Base-by-base conservation (phyloP, 495 filamentous ascomycete genomes). In the Oleoguttula mirabilis region DNA sequence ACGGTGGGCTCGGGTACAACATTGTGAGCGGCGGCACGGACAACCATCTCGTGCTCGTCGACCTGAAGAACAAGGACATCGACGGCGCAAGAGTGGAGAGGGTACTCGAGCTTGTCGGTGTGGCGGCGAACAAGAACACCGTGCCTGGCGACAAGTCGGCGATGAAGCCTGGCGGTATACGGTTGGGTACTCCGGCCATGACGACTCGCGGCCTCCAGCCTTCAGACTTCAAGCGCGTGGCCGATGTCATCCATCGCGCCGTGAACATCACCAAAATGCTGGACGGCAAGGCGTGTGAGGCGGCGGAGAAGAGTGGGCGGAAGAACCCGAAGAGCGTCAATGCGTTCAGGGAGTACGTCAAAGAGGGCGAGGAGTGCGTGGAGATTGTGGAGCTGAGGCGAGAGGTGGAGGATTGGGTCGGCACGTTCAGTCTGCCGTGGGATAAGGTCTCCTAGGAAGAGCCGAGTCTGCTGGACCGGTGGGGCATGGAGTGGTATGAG, bases 81-180 rank as follows among this genome's bases (percentile, higher is more conserved):
- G 88, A 95, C 60, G 88, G 92, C 55, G 92, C 92, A 28, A 85
- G 92, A 64, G 84, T 96, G 30, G 92, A 99, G 73, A 84, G 87
- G 33, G 79, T 96, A 43, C 77, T 96, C 2, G 92, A 99, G 69
- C 84, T 94, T 62, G 87, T 92, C 64, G 95, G 94, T 70, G 92
- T 96, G 57, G 86, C 92, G 43, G 90, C 84, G 73, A 99, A 99
- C 79, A 99, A 99, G 76, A 99, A 99, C 72, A 75, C 83, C 38
- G 88, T 94, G 38, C 92, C 92, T 43, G 92, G 92, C 46, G 92
- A 99, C 74, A 96, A 93, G 73, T 92, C 84, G 28, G 92, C 92
- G 15, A 76, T 99, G 52, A 92, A 85, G 45, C 92, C 92, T 34
- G 82, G 79, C 56, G 92, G 92, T 69, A 77, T 99, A 50, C 85